phyloP scores from a whole-genome alignment of 768 basidiomycete genomes.

The Daedaleopsis nitida region DNA sequence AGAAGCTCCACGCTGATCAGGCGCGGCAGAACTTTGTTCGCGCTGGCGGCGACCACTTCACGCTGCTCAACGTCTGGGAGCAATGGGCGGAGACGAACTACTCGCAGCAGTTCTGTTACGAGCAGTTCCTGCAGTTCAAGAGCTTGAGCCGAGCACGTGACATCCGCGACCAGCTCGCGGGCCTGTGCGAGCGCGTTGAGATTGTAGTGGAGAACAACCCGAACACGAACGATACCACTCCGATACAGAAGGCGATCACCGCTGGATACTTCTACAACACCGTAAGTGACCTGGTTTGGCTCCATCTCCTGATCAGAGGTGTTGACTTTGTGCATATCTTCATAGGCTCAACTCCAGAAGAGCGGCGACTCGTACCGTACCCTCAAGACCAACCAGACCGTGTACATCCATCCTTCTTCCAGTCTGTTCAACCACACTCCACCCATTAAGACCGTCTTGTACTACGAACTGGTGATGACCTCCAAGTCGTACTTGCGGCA shows the following conservation, averaged over 20 bases:
- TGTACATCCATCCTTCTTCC: slow-evolving; percentile 96
- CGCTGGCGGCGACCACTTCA: slow-evolving; percentile 96
- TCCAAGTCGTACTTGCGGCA: slow-evolving; percentile 98
- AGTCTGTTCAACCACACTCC: slow-evolving; percentile 95
- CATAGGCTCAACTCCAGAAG: slow-evolving; percentile 87
- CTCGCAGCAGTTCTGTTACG: slow-evolving; percentile 95
- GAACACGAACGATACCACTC: slow-evolving; percentile 89
- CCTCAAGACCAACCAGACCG: slow-evolving; percentile 93
- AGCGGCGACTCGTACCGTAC: slow-evolving; percentile 97
- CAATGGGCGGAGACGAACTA: slow-evolving; percentile 99
- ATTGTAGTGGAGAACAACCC: slow-evolving; percentile 86
- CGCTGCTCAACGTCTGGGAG: slow-evolving; percentile 96
- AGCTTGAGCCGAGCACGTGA: slow-evolving; percentile 92
- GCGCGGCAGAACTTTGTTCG: slow-evolving; percentile 97
- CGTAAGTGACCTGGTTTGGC: slow-evolving; percentile 42
- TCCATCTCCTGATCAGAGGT: not conserved
- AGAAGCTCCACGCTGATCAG: slow-evolving; percentile 96
- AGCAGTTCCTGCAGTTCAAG: slow-evolving; percentile 95
- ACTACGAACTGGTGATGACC: slow-evolving; percentile 98
- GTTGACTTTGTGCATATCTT: not conserved
- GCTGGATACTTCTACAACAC: slow-evolving; percentile 97
- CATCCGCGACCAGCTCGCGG: slow-evolving; percentile 94
- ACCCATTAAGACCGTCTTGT: slow-evolving; percentile 85
- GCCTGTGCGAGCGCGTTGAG: slow-evolving; percentile 95
- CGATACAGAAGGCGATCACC: slow-evolving; percentile 93